These are phyloP conservation scores for Kokia cookei DNA, from an alignment of 441 rosid species.

Conservation along the genomic window DNA sequence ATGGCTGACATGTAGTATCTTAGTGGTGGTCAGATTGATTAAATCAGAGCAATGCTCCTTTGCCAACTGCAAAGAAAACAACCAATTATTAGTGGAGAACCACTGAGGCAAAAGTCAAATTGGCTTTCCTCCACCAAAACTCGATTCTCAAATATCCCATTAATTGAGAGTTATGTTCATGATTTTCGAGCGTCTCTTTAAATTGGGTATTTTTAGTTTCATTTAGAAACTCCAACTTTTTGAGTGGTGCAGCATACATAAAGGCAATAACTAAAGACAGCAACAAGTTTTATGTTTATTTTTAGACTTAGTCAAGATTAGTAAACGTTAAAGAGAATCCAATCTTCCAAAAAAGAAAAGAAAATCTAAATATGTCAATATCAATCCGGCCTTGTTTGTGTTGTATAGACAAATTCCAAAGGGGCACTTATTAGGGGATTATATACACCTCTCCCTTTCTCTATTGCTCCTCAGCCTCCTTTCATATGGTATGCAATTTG, in stretches of 20 bases:
- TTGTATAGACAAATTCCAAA: not conserved
- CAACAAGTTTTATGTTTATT: not conserved
- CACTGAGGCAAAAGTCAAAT: not conserved
- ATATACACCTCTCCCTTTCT: conserved; percentile 8
- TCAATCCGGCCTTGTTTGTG: not conserved
- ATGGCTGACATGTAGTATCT: not conserved
- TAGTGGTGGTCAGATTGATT: not conserved
- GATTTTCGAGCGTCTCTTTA: not conserved
- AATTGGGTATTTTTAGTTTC: not conserved
- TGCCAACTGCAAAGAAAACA: not conserved
- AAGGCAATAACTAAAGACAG: conserved; percentile 9
- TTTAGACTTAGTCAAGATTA: not conserved
- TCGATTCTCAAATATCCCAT: too few relatives aligned
- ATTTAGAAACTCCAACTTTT: not conserved
- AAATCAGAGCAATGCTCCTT: not conserved
- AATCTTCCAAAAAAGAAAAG: not conserved
- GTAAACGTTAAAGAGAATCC: not conserved
- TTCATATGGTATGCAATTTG: conserved; percentile 17
- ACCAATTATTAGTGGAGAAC: not conserved
- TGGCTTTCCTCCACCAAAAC: not conserved
- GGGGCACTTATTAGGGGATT: conserved; percentile 6
- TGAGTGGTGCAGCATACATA: conserved; percentile 37
- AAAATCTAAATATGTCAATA: conserved; percentile 5
- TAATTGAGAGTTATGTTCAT: too few relatives aligned
- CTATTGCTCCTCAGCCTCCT: conserved; percentile 9